Evolutionary conservation across 2,329 filamentous ascomycete species (phyloP).

Genomic region (Sporothrix curviconia): DNA sequence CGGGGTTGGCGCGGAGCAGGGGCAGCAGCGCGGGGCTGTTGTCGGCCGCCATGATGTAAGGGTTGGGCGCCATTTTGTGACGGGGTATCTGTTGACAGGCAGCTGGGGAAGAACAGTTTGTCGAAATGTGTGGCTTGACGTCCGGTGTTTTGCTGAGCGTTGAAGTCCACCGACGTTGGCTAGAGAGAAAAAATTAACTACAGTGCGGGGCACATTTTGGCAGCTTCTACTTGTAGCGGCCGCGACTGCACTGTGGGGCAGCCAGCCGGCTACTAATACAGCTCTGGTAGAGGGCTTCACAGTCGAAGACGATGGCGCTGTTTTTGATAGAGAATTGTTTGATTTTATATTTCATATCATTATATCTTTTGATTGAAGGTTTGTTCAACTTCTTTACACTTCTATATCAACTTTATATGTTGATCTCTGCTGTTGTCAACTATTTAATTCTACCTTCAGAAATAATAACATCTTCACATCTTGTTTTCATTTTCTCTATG

Average conservation of each 20-base stretch:
- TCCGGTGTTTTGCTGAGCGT: neutral
- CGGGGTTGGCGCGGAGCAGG: conserved; percentile 65
- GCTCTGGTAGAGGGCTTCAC: no score
- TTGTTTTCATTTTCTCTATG: no score
- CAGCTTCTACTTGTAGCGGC: neutral
- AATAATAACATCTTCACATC: no score
- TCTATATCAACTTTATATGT: no score
- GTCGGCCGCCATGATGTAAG: conserved; percentile 74
- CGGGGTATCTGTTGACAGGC: neutral
- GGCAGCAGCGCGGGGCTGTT: conserved; percentile 66
- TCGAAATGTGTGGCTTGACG: neutral
- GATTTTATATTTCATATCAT: no score
- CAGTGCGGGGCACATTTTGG: conserved; percentile 1
- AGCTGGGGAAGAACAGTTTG: neutral
- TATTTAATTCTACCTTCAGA: no score
- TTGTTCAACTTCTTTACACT: no score
- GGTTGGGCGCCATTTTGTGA: conserved; percentile 48
- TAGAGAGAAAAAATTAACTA: neutral
- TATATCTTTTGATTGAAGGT: no score
- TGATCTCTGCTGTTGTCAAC: no score
- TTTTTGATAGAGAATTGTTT: no score
- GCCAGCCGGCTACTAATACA: no score
- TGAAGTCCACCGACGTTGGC: neutral
- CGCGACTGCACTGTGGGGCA: neutral
- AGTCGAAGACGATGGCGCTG: no score